Evolutionary conservation across 148 eudicot species (phyloP), one percentile per base, ranked within the genome.

Genomic region (Pharnaceum exiguum): DNA sequence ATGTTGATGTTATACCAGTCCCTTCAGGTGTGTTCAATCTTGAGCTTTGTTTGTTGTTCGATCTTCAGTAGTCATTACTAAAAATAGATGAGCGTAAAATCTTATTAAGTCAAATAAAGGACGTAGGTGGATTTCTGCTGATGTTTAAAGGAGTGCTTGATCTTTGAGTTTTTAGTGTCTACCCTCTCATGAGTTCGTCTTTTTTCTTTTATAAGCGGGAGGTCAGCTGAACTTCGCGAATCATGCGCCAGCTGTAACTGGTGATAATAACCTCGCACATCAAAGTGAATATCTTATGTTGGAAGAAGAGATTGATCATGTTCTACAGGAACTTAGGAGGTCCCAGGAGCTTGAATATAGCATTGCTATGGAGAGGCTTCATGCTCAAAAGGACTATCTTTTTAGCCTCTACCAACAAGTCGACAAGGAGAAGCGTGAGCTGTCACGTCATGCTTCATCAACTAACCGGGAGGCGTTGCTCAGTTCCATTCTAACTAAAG

Each of bases 321-420:
- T 75, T 57, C 78, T 90, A 57, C 59, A 45, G 49, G 75, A 75
- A n/a, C 73, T 86, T 56, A 83, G 71, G 67, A 71, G 62, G 66
- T 75, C 90, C 11, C 97, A 90, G 31, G 77, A 75, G 49, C 52
- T 55, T 29, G 95, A 90, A 67, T 85, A 72, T 57, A 71, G 27
- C 23, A 64, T 82, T 23, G 90, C 93, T 11, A 67, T 77, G 56
- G 74, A 72, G 61, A 77, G 60, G 61, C 82, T 87, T 49, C 27
- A 39, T 66, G 80, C 83, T 57, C 85, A 90, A 47, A 90, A 81
- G 48, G 82, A 76, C 48, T 15, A 59, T 46, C 50, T 87, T 37
- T 39, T 66, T 19, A 65, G 62, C 65, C 79, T 90, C 42, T 82
- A 80, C 66, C 66, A 67, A 67, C 74, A 70, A 55, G 72, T 82